phyloP scores from a whole-genome alignment of 2,329 filamentous ascomycete species.

The Zasmidium angulare region DNA sequence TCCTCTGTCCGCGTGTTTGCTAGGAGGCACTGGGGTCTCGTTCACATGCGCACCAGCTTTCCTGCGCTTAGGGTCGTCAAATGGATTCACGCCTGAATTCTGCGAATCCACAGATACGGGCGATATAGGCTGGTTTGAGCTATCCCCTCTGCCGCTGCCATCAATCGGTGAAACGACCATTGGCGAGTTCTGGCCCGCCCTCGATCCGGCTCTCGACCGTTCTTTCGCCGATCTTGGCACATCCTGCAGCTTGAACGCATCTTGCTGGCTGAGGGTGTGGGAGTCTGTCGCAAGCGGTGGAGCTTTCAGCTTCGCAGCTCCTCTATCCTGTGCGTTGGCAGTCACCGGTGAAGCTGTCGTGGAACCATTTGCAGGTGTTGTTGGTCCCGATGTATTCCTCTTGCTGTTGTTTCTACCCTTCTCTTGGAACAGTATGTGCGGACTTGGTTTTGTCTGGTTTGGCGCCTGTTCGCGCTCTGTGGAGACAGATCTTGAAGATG shows the following conservation, averaged over 20 bases:
- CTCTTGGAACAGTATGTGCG: conserved; percentile 91
- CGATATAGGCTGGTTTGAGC: conserved; percentile 35
- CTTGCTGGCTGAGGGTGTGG: conserved; percentile 30
- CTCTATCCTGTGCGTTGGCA: conserved; percentile 46
- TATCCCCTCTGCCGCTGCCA: conserved; percentile 28
- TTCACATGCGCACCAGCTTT: conserved; percentile 24
- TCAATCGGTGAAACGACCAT: conserved; percentile 41
- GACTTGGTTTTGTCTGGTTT: conserved; percentile 55
- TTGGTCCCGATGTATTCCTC: conserved; percentile 28
- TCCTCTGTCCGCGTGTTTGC: conserved; percentile 39
- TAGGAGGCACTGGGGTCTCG: conserved; percentile 36
- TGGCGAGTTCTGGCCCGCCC: conserved; percentile 45
- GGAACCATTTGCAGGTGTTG: conserved; percentile 28
- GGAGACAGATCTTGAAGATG: conserved; percentile 47
- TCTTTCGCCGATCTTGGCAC: conserved; percentile 66
- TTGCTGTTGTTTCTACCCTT: conserved; percentile 63
- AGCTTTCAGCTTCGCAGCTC: conserved; percentile 35
- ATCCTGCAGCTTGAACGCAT: conserved; percentile 73
- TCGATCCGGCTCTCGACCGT: conserved; percentile 48
- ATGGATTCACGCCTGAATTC: conserved; percentile 39
- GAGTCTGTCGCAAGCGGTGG: conserved; percentile 30
- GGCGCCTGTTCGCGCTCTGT: conserved; percentile 41
- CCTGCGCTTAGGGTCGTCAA: conserved; percentile 39
- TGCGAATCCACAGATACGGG: conserved; percentile 39
- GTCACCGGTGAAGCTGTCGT: conserved; percentile 29